Conservation (phyloP, 768 basidiomycete species). For the Leccinum olivaceopallidum region DNA sequence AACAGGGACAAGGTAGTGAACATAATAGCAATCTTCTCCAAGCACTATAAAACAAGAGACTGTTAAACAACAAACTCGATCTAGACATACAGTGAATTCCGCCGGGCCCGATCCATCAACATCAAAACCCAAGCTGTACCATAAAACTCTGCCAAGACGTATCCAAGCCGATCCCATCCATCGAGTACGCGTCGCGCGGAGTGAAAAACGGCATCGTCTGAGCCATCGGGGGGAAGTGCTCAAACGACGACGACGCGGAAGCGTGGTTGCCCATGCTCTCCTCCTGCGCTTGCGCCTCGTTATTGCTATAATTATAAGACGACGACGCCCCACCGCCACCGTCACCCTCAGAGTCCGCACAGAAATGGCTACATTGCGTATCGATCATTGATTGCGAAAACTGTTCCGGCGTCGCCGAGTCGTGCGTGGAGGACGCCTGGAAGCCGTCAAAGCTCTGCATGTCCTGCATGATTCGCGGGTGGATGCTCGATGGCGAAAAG, state of each 20-base stretch:
- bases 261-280: not conserved
- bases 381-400: slow-evolving; percentile 33
- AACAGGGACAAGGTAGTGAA: not conserved
- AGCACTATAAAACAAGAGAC: not conserved
- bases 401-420: slow-evolving; percentile 30
- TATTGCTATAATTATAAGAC: not conserved
- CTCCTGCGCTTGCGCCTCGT: not conserved
- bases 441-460: slow-evolving; percentile 45
- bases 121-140: slow-evolving; percentile 61
- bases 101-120: not conserved
- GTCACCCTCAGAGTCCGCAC: slow-evolving; percentile 14
- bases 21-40: not conserved
- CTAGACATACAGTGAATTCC: not conserved
- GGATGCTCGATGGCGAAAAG: slow-evolving; percentile 15
- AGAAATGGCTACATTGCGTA: slow-evolving; percentile 29
- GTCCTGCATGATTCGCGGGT: slow-evolving; percentile 50
- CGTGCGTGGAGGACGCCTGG: slow-evolving; percentile 26
- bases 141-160: slow-evolving; percentile 68
- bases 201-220: not conserved
- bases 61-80: not conserved
- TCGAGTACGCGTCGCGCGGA: slow-evolving; percentile 4
- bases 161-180: slow-evolving; percentile 45
- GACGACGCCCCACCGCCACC: not conserved
- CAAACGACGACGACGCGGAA: not conserved
- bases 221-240: not conserved